These are phyloP conservation scores for Leccinum barrowsii DNA, from an alignment of 768 basidiomycete genomes.

Conservation along the genomic window DNA sequence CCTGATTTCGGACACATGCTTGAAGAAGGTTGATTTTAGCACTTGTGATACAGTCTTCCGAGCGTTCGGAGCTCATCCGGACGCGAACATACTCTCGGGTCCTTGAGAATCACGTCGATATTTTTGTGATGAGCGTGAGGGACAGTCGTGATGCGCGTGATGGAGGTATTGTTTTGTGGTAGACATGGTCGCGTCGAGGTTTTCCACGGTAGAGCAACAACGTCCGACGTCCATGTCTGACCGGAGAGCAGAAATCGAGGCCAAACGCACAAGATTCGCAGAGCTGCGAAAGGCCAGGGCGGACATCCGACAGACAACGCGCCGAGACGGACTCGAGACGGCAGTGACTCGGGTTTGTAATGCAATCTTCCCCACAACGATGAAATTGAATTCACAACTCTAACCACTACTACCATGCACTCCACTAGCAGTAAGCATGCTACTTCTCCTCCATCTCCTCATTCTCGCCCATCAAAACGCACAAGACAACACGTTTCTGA, in stretches of 20 bases:
- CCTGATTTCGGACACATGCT: conserved; percentile 55
- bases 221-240: conserved; percentile 44
- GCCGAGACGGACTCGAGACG: conserved; percentile 41
- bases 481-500: no score
- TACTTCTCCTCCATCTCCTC: no score
- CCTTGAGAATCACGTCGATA: conserved; percentile 59
- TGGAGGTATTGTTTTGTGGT: background rate
- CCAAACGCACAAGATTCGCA: conserved; percentile 82
- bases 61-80: conserved; percentile 46
- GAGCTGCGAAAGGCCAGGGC: conserved; percentile 77
- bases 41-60: conserved; percentile 71
- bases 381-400: no score
- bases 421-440: no score
- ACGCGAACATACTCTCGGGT: conserved; percentile 53
- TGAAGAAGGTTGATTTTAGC: conserved; percentile 79
- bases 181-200: background rate
- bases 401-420: no score
- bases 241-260: conserved; percentile 84
- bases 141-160: conserved; percentile 13
- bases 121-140: conserved; percentile 30
- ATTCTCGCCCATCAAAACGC: no score
- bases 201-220: conserved; percentile 7
- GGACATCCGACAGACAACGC: conserved; percentile 47
- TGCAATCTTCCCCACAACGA: no score
- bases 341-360: background rate